Evolutionary conservation across 495 filamentous ascomycete species (phyloP), one percentile per base, ranked within the genome.

Genomic region (Pyronema domesticum): DNA sequence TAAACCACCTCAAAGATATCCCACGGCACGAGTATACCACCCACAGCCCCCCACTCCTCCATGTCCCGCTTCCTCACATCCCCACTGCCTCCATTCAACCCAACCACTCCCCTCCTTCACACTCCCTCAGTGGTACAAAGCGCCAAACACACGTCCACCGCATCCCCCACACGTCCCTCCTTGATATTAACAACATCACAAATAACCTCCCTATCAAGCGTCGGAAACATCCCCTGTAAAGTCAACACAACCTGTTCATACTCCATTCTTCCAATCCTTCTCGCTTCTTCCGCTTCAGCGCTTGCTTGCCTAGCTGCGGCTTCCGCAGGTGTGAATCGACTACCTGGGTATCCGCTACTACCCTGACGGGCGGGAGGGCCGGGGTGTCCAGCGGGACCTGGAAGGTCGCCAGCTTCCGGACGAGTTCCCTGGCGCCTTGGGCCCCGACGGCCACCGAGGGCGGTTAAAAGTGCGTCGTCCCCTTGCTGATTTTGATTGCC

Each of bases 271-370:
- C 89, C 82, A 57, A 99, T 83, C 44, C 83, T 74, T 47, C 83
- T 79, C 33, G 89, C 89, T 67, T 96, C 86, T 8, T 88, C 93
- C 33, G 79, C 79, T 68, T 99, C 91, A 0, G 86, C 89, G 54
- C 85, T 91, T 3, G 93, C 93, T 65, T 96, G 91, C 13, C 85
- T 75, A 17, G 87, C 89, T n/a, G 88, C 91, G 34, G 88, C 83
- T 65, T 96, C 89, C 69, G 94, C 86, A 6, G 86, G 85, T 15
- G 73, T 77, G 42, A 82, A 57, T 30, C 71, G 67, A 48, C 23
- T 30, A 2, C 23, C 23, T 5, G 23, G 23, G 23, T 69, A 17
- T 43, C 39, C 13, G 6, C n/a, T 40, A n/a, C n/a, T 40, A n/a
- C 37, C n/a, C 8, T n/a, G n/a, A n/a, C n/a, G n/a, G n/a, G n/a